Base-by-base conservation (phyloP, 169 alveolate genomes). In the Cryptosporidium ubiquitum region DNA sequence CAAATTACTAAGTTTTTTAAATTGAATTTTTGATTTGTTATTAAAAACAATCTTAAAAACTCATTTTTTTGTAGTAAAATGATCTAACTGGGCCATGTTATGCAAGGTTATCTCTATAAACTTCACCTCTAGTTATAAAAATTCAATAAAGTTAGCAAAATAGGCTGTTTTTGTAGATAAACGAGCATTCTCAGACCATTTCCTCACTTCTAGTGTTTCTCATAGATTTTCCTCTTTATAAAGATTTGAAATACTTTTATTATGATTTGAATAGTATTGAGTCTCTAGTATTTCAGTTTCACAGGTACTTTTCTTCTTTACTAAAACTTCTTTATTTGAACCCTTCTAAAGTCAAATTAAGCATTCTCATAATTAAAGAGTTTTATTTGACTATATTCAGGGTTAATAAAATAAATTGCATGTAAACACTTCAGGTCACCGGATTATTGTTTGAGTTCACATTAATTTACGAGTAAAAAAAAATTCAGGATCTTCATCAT, bases 71-170 rank as follows among this genome's bases (percentile, higher is more conserved):
- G 97, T 91, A 18, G 95, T 96, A 58, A 96, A 93, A n/a, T 94
- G 92, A 91, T 98, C 99, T 40, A n/a, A 98, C 98, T 35, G 99
- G 99, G 70, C 97, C 99, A 40, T 85, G 91, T 84, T 96, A 97
- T 75, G 93, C 93, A 84, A 95, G 96, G 69, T 93, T 93, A 69
- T n/a, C n/a, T 94, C 97, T 39, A 97, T 97, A 33, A 61, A 57
- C 29, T 60, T 60, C 18, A 79, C 20, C 20, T 14, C 20, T 12
- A 60, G 14, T 14, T 40, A 85, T 61, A 23, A 40, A 29, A 26
- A 37, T 37, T 37, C 42, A 37, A 37, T 37, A 37, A 37, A 37
- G 42, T 37, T 37, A 5, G 42, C 42, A 2, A 37, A 37, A 37
- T 37, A 37, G n/a, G n/a, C n/a, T n/a, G n/a, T n/a, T n/a, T n/a